phyloP scores from a whole-genome alignment of 2,329 filamentous ascomycete genomes.

The Botrytis galanthina region DNA sequence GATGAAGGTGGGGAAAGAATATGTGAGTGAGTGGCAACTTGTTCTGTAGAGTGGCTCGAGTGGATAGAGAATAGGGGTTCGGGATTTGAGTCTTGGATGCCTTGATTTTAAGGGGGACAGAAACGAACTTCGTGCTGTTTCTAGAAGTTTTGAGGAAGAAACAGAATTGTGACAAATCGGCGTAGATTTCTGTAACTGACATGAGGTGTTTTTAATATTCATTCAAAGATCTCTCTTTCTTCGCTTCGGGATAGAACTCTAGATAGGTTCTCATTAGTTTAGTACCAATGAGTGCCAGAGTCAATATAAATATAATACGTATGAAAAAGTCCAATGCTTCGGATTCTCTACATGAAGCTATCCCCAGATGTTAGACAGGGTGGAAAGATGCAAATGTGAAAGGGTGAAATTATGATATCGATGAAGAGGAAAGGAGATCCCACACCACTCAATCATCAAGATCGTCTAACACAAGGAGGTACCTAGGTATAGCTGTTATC shows the following conservation, averaged over 20 bases:
- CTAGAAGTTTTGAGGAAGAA: not conserved
- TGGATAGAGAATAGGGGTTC: conserved; percentile 2
- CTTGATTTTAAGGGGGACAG: not conserved
- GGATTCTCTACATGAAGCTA: not conserved
- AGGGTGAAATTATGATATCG: not conserved
- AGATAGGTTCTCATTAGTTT: not conserved
- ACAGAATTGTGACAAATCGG: not conserved
- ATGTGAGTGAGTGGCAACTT: conserved; percentile 1
- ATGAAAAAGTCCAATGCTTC: not conserved
- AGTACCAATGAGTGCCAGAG: not conserved
- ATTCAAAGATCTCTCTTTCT: not conserved
- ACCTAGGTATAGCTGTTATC: too few relatives aligned
- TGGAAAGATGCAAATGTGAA: not conserved
- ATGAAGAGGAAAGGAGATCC: too few relatives aligned
- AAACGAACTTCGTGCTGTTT: not conserved
- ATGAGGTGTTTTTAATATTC: not conserved
- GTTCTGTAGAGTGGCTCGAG: not conserved
- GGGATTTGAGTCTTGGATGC: not conserved
- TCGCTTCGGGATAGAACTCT: not conserved
- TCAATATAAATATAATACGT: not conserved
- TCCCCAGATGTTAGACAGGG: not conserved
- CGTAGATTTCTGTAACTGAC: not conserved
- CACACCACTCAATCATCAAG: too few relatives aligned
- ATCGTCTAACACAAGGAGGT: not conserved
- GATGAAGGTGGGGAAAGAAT: not conserved